Conservation (phyloP, 1,284 basidiomycete genomes). For the Rhodotorula glutinis region DNA sequence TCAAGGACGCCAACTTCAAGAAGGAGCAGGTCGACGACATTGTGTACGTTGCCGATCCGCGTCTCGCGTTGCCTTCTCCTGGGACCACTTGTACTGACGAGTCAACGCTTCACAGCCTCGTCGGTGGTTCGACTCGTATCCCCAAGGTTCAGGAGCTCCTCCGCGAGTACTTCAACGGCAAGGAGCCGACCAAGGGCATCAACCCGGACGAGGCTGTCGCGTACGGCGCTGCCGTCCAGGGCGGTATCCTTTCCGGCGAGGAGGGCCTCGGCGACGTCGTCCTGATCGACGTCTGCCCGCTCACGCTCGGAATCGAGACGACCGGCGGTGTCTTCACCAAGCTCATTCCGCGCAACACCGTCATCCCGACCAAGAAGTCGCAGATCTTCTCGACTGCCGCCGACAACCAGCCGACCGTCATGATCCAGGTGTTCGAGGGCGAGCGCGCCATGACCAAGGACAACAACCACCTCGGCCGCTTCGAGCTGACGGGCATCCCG, state of each 20-base stretch:
- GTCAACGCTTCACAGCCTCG: constrained; percentile 56
- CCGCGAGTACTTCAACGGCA: constrained; percentile 84
- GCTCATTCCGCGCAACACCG: constrained; percentile 93
- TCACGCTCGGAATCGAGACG: constrained; percentile 98
- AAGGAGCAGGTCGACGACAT: constrained; percentile 96
- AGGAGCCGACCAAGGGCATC: constrained; percentile 71
- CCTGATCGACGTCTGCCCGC: constrained; percentile 91
- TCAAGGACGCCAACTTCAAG: constrained; percentile 96
- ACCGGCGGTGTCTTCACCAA: constrained; percentile 98
- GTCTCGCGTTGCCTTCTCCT: background rate
- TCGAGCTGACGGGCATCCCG: constrained; percentile 82
- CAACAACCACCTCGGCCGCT: constrained; percentile 84
- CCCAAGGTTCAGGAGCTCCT: constrained; percentile 97
- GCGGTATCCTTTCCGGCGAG: constrained; percentile 98
- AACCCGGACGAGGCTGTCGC: constrained; percentile 99
- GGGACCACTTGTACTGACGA: constrained; percentile 15
- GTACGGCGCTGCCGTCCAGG: constrained; percentile 96
- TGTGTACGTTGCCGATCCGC: constrained; percentile 30
- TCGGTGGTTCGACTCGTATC: constrained; percentile 97
- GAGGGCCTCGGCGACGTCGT: constrained; percentile 93
- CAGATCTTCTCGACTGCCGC: constrained; percentile 97
- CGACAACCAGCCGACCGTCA: constrained; percentile 91
- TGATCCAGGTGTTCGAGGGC: constrained; percentile 99
- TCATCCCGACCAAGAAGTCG: constrained; percentile 95
- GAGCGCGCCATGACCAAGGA: constrained; percentile 99